Evolutionary conservation across 2,329 filamentous ascomycete genomes (phyloP).

Genomic region (Rhynchosporium secalis): DNA sequence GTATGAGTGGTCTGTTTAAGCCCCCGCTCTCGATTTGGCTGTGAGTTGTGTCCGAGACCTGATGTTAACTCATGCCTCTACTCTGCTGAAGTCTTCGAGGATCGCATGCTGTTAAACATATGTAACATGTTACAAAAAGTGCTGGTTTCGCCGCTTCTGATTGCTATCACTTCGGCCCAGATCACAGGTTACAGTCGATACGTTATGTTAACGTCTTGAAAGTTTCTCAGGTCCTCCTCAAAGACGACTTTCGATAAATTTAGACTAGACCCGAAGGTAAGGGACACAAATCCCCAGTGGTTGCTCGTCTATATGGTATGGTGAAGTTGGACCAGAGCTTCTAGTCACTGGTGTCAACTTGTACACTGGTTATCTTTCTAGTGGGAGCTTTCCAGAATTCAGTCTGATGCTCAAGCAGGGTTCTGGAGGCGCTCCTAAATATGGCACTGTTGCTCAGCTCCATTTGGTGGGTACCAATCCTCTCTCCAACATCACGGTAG

Average conservation of each 20-base stretch:
- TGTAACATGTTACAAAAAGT: constrained; percentile 5
- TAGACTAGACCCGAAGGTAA: constrained; percentile 44
- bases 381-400: constrained; percentile 58
- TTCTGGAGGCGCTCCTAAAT: constrained; percentile 69
- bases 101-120: not conserved
- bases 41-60: too few species aligned
- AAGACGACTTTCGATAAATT: constrained; percentile 1
- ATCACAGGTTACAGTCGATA: constrained; percentile 31
- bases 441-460: constrained; percentile 64
- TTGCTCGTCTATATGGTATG: constrained; percentile 46
- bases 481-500: constrained; percentile 55
- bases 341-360: constrained; percentile 50
- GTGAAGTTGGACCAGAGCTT: constrained; percentile 45
- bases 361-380: constrained; percentile 53
- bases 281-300: constrained; percentile 48
- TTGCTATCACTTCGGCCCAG: constrained; percentile 7
- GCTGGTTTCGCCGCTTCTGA: not conserved
- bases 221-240: constrained; percentile 2
- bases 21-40: too few species aligned
- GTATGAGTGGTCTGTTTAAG: too few species aligned
- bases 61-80: too few species aligned
- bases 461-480: constrained; percentile 56
- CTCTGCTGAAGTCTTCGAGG: not conserved
- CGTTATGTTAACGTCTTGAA: constrained; percentile 36
- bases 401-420: constrained; percentile 66